These are phyloP conservation scores for Psilocybe tampanensis DNA, from an alignment of 768 basidiomycete species.

Conservation along the genomic window DNA sequence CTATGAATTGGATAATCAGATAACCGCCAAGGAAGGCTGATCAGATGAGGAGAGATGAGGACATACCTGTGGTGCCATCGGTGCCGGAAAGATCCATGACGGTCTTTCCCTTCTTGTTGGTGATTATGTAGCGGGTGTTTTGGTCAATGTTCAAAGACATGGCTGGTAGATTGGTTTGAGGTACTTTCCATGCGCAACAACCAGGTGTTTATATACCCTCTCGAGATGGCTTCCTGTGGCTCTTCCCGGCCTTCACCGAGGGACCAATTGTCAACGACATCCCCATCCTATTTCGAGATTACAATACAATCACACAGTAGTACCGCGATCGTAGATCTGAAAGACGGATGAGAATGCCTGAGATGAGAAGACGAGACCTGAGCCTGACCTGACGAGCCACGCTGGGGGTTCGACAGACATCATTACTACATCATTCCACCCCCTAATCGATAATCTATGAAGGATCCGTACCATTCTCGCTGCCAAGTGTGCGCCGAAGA, in stretches of 20 bases:
- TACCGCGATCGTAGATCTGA: neutral
- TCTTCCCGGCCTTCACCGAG: neutral
- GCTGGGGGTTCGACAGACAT: neutral
- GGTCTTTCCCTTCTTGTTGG: slow-evolving; percentile 42
- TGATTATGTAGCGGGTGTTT: slow-evolving; percentile 36
- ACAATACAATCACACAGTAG: too few relatives aligned
- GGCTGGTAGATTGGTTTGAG: neutral
- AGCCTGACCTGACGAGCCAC: neutral
- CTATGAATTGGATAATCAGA: slow-evolving; percentile 15
- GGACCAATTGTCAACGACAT: neutral
- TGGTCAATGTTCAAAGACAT: slow-evolving; percentile 6
- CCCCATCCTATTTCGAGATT: too few relatives aligned
- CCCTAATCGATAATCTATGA: neutral
- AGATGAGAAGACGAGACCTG: neutral
- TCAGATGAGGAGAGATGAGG: slow-evolving; percentile 9
- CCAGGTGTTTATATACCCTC: slow-evolving; percentile 4
- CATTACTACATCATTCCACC: slow-evolving; percentile 2
- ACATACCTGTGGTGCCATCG: slow-evolving; percentile 32
- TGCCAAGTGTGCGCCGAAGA: neutral
- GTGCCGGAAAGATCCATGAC: slow-evolving; percentile 38
- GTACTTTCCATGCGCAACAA: neutral
- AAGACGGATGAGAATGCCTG: neutral
- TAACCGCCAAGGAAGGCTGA: slow-evolving; percentile 29
- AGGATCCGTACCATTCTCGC: neutral
- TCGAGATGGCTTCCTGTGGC: neutral